Conservation (phyloP, 306 rosid species). For the Corylus americana region DNA sequence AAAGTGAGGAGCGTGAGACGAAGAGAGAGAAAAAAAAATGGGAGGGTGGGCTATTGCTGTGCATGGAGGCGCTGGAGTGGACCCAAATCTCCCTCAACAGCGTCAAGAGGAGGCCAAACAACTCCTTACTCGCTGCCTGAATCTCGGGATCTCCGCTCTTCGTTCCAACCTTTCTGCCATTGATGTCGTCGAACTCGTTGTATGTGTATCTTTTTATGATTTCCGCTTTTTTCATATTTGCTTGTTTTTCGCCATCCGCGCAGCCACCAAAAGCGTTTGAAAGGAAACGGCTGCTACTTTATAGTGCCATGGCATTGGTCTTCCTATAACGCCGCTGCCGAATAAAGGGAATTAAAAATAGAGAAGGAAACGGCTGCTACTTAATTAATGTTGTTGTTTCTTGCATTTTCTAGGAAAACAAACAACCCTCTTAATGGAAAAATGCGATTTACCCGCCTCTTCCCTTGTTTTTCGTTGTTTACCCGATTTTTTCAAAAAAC, state of each 20-base stretch:
- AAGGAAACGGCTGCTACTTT: not conserved
- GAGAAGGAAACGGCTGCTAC: not conserved
- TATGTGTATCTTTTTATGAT: conserved; percentile 30
- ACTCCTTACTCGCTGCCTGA: conserved; percentile 77
- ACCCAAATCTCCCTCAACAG: conserved; percentile 79
- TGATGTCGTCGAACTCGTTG: conserved; percentile 93
- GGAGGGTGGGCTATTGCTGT: conserved; percentile 92
- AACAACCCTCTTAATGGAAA: not conserved
- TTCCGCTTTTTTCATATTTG: not conserved
- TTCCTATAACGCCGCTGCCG: not conserved
- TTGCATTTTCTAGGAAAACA: conserved; percentile 1
- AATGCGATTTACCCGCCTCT: not conserved
- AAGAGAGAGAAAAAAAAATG: conserved; percentile 24
- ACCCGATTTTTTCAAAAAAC: too few relatives aligned
- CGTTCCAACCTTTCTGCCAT: conserved; percentile 69
- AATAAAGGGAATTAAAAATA: not conserved
- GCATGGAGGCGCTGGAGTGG: conserved; percentile 99
- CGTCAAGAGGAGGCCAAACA: conserved; percentile 86
- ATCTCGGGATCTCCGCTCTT: conserved; percentile 81
- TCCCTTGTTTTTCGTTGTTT: not conserved
- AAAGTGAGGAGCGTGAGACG: not conserved
- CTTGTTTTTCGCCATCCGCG: not conserved
- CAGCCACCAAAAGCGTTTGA: not conserved
- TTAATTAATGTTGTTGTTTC: not conserved
- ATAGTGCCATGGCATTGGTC: not conserved